Evolutionary conservation across 257 asterid species (phyloP).

Genomic region (Solanum virginianum): DNA sequence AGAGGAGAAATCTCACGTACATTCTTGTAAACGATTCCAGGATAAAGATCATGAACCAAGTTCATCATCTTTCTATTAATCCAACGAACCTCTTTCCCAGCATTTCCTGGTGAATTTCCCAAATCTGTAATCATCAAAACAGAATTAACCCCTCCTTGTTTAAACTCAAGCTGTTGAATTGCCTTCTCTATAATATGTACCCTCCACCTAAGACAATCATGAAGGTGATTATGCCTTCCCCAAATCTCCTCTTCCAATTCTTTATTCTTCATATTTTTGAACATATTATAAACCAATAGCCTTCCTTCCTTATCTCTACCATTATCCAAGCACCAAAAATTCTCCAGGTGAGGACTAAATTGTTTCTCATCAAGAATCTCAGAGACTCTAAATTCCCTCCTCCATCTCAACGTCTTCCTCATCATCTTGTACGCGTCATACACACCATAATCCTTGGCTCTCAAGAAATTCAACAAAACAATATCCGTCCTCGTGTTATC

Average conservation of each 20-base stretch:
- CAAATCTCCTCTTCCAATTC: conserved; percentile 19
- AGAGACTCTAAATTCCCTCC: conserved; percentile 25
- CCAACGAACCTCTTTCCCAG: conserved; percentile 37
- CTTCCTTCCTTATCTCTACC: conserved; percentile 63
- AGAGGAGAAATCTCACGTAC: conserved; percentile 14
- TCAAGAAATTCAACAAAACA: conserved; percentile 52
- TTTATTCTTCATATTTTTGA: conserved; percentile 15
- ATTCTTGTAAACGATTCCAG: conserved; percentile 54
- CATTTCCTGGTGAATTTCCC: conserved; percentile 28
- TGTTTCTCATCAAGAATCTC: conserved; percentile 20
- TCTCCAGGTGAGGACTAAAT: conserved; percentile 14
- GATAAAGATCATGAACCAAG: conserved; percentile 50
- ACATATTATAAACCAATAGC: conserved; percentile 38
- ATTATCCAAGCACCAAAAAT: conserved; percentile 25
- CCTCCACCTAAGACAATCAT: conserved; percentile 57
- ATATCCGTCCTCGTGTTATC: conserved; percentile 39
- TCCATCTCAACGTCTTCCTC: conserved; percentile 51
- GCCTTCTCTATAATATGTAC: conserved; percentile 50
- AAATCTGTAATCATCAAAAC: conserved; percentile 52
- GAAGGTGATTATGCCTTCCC: conserved; percentile 14
- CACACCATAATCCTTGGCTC: conserved; percentile 40
- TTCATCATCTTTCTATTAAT: conserved; percentile 34
- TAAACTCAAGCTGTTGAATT: conserved; percentile 35
- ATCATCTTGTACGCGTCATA: conserved; percentile 46
- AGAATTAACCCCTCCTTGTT: conserved; percentile 51